Percentiles rank a stretch among this genome's conserved stretches.
These are phyloP conservation scores for Erythrophleum fordii DNA, from an alignment of 306 rosid species.

Conservation along the genomic window DNA sequence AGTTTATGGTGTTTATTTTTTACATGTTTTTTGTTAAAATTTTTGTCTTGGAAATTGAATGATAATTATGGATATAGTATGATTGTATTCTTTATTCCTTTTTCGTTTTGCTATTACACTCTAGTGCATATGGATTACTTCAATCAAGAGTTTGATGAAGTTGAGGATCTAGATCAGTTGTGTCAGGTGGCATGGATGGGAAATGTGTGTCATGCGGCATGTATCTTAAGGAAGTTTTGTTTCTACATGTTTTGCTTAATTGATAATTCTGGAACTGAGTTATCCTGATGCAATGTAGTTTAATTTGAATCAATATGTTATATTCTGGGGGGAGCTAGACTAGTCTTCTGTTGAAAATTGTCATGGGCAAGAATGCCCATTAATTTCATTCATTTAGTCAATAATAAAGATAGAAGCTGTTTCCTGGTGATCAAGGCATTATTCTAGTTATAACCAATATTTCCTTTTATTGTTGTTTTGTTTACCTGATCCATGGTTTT, in stretches of 20 bases:
- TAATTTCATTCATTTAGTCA: background rate
- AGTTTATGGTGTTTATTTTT: slow-evolving; percentile 42
- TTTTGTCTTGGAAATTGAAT: background rate
- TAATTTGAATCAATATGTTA: slow-evolving; percentile 15
- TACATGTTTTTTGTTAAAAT: background rate
- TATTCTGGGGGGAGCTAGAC: background rate
- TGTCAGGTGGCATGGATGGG: background rate
- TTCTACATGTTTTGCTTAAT: background rate
- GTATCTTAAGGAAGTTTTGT: background rate
- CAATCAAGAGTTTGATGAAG: slow-evolving; percentile 26
- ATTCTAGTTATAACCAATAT: background rate
- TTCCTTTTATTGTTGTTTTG: background rate
- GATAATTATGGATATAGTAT: background rate
- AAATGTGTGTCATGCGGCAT: background rate
- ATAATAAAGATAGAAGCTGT: slow-evolving; percentile 2
- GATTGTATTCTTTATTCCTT: background rate
- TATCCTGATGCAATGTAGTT: background rate
- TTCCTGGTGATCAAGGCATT: background rate
- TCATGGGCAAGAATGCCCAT: background rate
- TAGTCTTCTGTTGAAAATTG: background rate
- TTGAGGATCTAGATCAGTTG: background rate
- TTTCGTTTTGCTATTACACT: background rate
- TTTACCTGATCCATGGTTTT: background rate
- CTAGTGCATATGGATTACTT: background rate
- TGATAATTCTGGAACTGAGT: background rate